Evolutionary conservation across 2,329 filamentous ascomycete genomes (phyloP).

Genomic region (Zymoseptoria pseudotritici): DNA sequence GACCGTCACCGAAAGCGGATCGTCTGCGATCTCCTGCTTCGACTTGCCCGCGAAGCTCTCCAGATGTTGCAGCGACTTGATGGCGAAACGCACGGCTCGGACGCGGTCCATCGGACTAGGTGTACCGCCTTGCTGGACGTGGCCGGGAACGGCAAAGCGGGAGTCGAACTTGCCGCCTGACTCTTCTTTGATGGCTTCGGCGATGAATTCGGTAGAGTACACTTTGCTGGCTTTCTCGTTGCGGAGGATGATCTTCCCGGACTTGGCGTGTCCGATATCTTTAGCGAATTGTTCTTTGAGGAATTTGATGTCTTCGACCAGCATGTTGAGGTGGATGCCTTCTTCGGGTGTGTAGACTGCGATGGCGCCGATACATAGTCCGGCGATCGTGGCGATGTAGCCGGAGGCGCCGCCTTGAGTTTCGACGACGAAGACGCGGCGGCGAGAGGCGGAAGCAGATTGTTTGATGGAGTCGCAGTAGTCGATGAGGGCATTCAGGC

Average conservation of each 20-base stretch:
- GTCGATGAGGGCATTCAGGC: constrained; percentile 84
- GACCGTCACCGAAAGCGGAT: constrained; percentile 67
- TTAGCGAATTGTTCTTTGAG: constrained; percentile 76
- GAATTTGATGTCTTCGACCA: constrained; percentile 81
- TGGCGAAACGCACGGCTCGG: constrained; percentile 81
- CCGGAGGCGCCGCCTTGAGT: constrained; percentile 93
- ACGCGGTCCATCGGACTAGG: constrained; percentile 95
- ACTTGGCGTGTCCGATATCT: constrained; percentile 81
- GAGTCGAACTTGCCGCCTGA: constrained; percentile 87
- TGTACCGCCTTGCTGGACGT: constrained; percentile 89
- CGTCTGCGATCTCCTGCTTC: constrained; percentile 60
- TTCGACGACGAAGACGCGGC: constrained; percentile 94
- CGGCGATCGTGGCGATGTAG: constrained; percentile 85
- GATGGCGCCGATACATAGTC: constrained; percentile 81
- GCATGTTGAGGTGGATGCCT: constrained; percentile 87
- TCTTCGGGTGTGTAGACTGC: constrained; percentile 97
- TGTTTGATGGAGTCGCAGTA: constrained; percentile 98
- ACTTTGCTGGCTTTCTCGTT: constrained; percentile 90
- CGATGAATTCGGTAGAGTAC: constrained; percentile 88
- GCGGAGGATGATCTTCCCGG: constrained; percentile 89
- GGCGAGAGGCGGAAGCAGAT: constrained; percentile 85
- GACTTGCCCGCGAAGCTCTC: constrained; percentile 65
- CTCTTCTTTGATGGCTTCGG: constrained; percentile 91
- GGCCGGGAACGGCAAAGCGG: constrained; percentile 81
- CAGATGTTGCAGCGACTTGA: constrained; percentile 88